Evolutionary conservation across 176 grass and related monocot genomes (phyloP).

Genomic region (Cenchrus fungigraminus): DNA sequence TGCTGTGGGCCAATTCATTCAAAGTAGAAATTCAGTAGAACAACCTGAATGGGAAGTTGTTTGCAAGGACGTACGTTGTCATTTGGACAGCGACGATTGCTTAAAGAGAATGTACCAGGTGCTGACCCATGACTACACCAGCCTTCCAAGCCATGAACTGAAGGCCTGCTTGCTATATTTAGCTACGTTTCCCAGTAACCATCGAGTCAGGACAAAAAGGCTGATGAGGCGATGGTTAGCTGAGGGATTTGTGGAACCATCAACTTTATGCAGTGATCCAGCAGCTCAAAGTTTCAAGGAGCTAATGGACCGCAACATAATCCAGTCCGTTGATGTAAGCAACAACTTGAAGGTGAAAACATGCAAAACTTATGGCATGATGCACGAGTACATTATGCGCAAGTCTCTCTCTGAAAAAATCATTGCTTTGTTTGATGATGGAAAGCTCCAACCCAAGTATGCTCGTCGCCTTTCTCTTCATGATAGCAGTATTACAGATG

Average conservation of each 20-base stretch:
- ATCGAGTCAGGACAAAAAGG: background rate
- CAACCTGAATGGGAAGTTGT: background rate
- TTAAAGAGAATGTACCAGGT: slow-evolving; percentile 1
- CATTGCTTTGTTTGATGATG: background rate
- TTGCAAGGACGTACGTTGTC: background rate
- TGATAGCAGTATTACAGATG: background rate
- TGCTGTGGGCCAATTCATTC: background rate
- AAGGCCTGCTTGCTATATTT: background rate
- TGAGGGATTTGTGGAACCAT: background rate
- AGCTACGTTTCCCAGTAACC: background rate
- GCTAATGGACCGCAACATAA: slow-evolving; percentile 26
- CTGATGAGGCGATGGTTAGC: slow-evolving; percentile 13
- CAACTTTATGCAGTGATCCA: background rate
- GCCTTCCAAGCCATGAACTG: background rate
- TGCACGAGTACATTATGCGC: slow-evolving; percentile 27
- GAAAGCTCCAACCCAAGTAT: background rate
- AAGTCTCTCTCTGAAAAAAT: background rate
- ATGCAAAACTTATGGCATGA: slow-evolving; percentile 22
- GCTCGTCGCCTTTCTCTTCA: slow-evolving; percentile 9
- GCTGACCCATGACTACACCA: background rate
- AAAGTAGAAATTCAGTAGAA: background rate
- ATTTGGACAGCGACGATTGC: background rate
- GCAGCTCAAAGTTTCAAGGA: background rate
- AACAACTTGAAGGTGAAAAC: slow-evolving; percentile 1
- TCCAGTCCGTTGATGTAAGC: background rate